phyloP scores from a whole-genome alignment of 1,284 basidiomycete genomes.

The Melampsora occidentalis region DNA sequence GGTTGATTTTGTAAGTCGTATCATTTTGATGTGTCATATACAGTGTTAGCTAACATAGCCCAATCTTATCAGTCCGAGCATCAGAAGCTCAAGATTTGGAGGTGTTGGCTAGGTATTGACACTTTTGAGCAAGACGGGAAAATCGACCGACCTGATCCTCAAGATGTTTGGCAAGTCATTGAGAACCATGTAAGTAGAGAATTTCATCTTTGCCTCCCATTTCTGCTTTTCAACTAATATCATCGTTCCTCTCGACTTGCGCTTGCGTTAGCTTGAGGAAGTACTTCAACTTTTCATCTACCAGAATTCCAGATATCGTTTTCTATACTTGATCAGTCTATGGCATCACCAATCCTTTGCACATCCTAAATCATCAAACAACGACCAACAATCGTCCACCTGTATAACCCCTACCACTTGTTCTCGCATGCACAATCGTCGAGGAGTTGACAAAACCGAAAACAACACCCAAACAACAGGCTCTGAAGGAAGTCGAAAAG shows the following conservation, averaged over 20 bases:
- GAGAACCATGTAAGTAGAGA: background rate
- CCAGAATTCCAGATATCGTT: constrained; percentile 5
- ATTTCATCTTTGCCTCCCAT: background rate
- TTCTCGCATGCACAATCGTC: background rate
- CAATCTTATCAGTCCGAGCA: background rate
- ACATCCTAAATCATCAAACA: background rate
- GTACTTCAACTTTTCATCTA: constrained; percentile 4
- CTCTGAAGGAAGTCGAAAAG: no score
- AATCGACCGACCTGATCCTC: background rate
- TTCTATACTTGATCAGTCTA: background rate
- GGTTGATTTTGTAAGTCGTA: background rate
- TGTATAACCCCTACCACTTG: constrained; percentile 3
- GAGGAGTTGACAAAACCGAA: no score
- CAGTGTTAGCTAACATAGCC: background rate
- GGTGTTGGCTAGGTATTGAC: constrained; percentile 3
- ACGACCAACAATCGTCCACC: background rate
- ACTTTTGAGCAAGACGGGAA: background rate
- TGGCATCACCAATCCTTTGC: background rate
- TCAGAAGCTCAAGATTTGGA: constrained; percentile 3
- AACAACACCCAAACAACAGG: no score
- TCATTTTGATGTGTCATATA: no score
- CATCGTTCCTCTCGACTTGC: background rate
- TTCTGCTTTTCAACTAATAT: background rate
- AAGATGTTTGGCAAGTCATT: constrained; percentile 4
- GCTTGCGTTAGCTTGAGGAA: background rate